Base-by-base conservation (phyloP, 306 rosid genomes). In the Comarum palustre region DNA sequence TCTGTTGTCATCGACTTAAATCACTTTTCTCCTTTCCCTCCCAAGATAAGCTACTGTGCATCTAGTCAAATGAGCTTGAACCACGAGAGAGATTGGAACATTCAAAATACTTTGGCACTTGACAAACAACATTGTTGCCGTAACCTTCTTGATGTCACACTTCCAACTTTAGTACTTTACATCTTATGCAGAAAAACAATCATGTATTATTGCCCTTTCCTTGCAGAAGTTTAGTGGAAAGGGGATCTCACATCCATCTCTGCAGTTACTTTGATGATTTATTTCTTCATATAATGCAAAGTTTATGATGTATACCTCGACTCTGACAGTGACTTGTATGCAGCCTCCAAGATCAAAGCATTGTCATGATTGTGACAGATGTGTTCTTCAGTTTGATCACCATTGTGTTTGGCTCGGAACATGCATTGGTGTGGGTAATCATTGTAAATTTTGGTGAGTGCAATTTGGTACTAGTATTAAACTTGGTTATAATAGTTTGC, bases 401-500 rank as follows among this genome's bases (percentile, higher is more conserved):
- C 99, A 95, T 67, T 95, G 99, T 84, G 99, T 95, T 75, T 95
- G 99, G 99, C 96, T 95, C 42, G 99, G 99, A 69, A 95, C 93
- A 50, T 95, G 99, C 84, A 87, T 95, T 85, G 99, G 99, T 73
- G 87, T 75, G 95, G 87, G 91, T 41, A 95, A 95, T 60, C 97
- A 95, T 83, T 91, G 97, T 81, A 87, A 52, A 73, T 95, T 95
- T 89, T 95, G 97, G 99, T 95, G 86, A 90, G 99, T 91, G 55
- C 65, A 42, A 39, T 60, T 65, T 66, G 48, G 20, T 42, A 58
- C 75, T 29, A 42, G 4, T 27, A 20, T 14, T 15, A 16, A 39
- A 42, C 41, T 22, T 80, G 54, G 58, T 73, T 77, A n/a, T 66
- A 42, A 52, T 46, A 38, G 9, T 46, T 36, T 59, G 55, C 73